Percentiles rank a stretch among this genome's conserved stretches.
These are phyloP conservation scores for Magnaporthiopsis poae DNA, from an alignment of 2,329 filamentous ascomycete species.

Conservation along the genomic window DNA sequence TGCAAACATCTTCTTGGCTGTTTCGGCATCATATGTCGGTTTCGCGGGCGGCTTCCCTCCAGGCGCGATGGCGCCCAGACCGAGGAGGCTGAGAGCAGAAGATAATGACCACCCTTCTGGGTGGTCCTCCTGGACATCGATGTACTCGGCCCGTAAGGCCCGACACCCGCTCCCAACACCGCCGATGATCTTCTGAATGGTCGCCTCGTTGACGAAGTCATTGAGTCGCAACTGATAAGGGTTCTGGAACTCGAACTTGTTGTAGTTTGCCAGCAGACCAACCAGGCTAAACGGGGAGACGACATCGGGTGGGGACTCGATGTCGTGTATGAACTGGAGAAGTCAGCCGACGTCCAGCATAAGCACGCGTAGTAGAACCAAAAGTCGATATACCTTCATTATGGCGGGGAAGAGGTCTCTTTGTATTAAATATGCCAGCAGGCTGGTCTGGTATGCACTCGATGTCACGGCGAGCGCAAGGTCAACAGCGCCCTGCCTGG, in stretches of 20 bases:
- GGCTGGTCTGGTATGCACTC: constrained; percentile 88
- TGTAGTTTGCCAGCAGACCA: constrained; percentile 88
- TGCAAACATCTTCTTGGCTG: constrained; percentile 71
- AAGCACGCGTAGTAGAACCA: too few relatives aligned
- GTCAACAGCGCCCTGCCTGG: constrained; percentile 71
- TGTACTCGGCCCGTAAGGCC: constrained; percentile 61
- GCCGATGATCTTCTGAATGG: constrained; percentile 71
- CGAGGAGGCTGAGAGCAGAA: constrained; percentile 73
- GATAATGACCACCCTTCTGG: constrained; percentile 82
- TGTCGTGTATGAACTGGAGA: constrained; percentile 63
- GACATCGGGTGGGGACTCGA: constrained; percentile 51
- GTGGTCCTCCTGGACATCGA: constrained; percentile 79
- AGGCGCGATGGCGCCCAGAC: constrained; percentile 65
- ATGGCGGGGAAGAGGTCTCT: constrained; percentile 86
- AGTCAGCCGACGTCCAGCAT: neutral
- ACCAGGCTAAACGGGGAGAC: constrained; percentile 73
- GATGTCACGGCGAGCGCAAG: constrained; percentile 76
- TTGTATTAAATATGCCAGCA: constrained; percentile 91
- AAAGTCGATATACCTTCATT: constrained; percentile 61
- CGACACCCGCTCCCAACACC: constrained; percentile 66
- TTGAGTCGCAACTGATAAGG: constrained; percentile 85
- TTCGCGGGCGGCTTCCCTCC: constrained; percentile 54
- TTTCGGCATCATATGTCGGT: constrained; percentile 61
- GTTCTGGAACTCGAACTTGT: constrained; percentile 98
- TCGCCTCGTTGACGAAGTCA: constrained; percentile 86